phyloP scores from a whole-genome alignment of 345 rosid species.

The Eucalyptus globulus region DNA sequence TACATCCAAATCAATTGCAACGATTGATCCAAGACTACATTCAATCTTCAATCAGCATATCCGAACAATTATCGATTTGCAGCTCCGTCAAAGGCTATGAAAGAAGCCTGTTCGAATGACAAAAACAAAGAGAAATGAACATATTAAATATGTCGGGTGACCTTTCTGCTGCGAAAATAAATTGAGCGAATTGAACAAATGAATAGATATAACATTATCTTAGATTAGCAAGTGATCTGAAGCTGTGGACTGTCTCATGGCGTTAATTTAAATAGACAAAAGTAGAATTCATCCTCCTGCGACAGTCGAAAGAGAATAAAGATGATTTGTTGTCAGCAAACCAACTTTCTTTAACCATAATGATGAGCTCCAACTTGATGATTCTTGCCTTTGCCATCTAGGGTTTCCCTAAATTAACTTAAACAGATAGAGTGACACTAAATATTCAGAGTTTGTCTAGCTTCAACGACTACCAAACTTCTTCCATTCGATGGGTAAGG shows the following conservation, averaged over 20 bases:
- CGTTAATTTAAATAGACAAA: background rate
- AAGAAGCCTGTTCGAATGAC: background rate
- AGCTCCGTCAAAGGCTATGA: background rate
- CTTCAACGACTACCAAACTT: background rate
- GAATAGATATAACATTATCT: background rate
- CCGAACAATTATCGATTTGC: background rate
- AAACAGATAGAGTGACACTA: background rate
- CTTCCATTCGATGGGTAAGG: background rate
- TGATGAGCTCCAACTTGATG: background rate
- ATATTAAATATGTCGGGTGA: background rate
- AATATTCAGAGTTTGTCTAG: background rate
- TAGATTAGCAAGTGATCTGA: background rate
- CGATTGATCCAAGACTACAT: background rate
- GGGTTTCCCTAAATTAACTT: background rate
- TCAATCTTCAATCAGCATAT: background rate
- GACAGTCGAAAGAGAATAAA: background rate
- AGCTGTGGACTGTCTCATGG: background rate
- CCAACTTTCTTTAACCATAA: background rate
- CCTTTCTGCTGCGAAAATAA: background rate
- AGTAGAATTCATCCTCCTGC: background rate
- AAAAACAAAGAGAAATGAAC: background rate
- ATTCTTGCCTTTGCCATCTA: background rate
- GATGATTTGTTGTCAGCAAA: background rate
- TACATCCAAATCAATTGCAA: background rate
- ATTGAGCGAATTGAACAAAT: background rate